Evolutionary conservation across 2,329 filamentous ascomycete species (phyloP).

Genomic region (Ceratocystis lukuohia): DNA sequence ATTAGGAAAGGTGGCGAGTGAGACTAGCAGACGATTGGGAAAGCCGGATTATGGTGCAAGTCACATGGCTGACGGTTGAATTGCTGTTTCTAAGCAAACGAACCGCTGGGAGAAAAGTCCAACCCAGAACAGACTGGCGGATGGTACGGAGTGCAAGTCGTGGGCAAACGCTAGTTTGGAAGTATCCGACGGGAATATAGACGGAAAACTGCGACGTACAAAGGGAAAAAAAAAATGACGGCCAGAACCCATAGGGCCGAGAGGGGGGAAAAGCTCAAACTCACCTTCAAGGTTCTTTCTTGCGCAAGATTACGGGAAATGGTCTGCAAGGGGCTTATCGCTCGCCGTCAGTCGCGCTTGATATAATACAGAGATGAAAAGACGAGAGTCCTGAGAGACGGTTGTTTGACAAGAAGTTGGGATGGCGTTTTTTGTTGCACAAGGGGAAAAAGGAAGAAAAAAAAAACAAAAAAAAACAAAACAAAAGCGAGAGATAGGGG

Average conservation of each 20-base stretch:
- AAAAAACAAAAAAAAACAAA: not conserved
- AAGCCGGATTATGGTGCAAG: not conserved
- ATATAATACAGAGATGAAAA: not conserved
- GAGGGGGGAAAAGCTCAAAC: not conserved
- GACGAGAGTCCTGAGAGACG: not conserved
- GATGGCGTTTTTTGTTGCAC: not conserved
- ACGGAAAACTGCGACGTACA: not conserved
- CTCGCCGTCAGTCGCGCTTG: slow-evolving; percentile 1
- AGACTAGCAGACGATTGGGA: not conserved
- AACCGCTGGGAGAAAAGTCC: not conserved
- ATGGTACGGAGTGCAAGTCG: not conserved
- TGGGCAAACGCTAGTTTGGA: not conserved
- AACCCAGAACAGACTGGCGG: not conserved
- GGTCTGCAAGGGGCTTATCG: not conserved
- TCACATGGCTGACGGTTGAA: not conserved
- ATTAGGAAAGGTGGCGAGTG: not conserved
- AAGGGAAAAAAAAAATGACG: not conserved
- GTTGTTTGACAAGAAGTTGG: not conserved
- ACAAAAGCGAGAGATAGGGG: not conserved
- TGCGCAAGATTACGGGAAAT: not conserved
- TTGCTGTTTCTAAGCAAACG: not conserved
- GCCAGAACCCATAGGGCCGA: not conserved
- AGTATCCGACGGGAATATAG: not conserved
- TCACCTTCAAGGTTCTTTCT: slow-evolving; percentile 16
- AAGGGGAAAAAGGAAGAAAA: not conserved